Evolutionary conservation across 768 basidiomycete species (phyloP).

Genomic region (Boletus coccyginus): DNA sequence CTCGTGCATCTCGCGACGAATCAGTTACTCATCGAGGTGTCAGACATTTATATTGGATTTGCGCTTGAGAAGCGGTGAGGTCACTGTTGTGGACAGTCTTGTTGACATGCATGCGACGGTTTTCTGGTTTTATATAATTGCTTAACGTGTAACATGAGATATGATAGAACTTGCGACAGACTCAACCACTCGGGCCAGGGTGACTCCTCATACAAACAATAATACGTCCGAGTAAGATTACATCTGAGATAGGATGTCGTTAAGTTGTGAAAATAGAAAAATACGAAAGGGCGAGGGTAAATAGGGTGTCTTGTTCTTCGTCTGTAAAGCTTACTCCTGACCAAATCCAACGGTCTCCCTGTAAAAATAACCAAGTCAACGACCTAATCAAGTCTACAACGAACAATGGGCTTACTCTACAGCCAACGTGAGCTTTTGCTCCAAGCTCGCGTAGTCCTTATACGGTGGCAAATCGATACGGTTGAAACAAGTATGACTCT

Average conservation of each 20-base stretch:
- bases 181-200: neutral
- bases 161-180: neutral
- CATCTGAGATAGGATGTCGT: slow-evolving; percentile 27
- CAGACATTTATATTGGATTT: slow-evolving; percentile 93
- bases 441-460: slow-evolving; percentile 90
- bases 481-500: slow-evolving; percentile 97
- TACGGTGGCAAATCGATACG: slow-evolving; percentile 97
- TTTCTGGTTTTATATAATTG: slow-evolving; percentile 3
- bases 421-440: slow-evolving; percentile 92
- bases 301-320: slow-evolving; percentile 5
- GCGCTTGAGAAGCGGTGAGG: slow-evolving; percentile 72
- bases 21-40: slow-evolving; percentile 4
- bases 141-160: slow-evolving; percentile 1
- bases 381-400: slow-evolving; percentile 4
- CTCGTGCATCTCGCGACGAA: neutral
- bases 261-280: slow-evolving; percentile 5
- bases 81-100: neutral
- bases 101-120: neutral
- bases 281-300: slow-evolving; percentile 8
- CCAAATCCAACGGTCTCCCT: slow-evolving; percentile 95
- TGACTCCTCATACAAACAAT: slow-evolving; percentile 9
- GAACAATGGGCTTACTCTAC: slow-evolving; percentile 68
- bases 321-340: slow-evolving; percentile 61
- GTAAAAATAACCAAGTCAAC: slow-evolving; percentile 17
- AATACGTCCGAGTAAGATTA: slow-evolving; percentile 28